Evolutionary conservation across 2,329 filamentous ascomycete genomes (phyloP).

Genomic region (Thelonectria olida): DNA sequence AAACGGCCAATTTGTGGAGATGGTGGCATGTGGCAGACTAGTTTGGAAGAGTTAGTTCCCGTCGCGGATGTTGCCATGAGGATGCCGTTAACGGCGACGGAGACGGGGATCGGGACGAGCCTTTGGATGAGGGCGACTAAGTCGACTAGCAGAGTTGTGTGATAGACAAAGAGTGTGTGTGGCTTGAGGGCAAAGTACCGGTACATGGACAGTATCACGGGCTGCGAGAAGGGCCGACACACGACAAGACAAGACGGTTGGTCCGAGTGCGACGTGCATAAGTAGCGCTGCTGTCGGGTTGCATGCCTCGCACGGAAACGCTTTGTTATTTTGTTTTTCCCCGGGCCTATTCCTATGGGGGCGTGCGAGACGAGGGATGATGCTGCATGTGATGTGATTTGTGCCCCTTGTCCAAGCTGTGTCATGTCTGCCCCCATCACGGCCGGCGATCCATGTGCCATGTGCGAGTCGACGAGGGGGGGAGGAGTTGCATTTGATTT

Average conservation of each 20-base stretch:
- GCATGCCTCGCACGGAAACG: constrained; percentile 21
- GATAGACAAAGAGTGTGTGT: background rate
- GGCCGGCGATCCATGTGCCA: too few species aligned
- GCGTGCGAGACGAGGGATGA: constrained; percentile 9
- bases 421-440: constrained; percentile 18
- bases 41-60: constrained; percentile 13
- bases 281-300: constrained; percentile 15
- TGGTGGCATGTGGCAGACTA: too few species aligned
- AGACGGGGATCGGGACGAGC: constrained; percentile 21
- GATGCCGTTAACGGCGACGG: constrained; percentile 2
- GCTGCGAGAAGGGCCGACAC: too few species aligned
- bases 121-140: constrained; percentile 12
- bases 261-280: constrained; percentile 17
- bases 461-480: too few species aligned
- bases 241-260: constrained; percentile 7
- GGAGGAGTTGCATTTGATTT: background rate
- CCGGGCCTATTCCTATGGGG: too few species aligned
- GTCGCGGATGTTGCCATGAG: constrained; percentile 9
- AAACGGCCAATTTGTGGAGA: too few species aligned
- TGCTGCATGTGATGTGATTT: constrained; percentile 20
- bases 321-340: background rate
- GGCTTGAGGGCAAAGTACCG: constrained; percentile 15
- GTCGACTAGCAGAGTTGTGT: background rate
- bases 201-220: constrained; percentile 20
- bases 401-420: constrained; percentile 12